A percentile compares a stretch with the other conserved stretches of the same genome.
phyloP scores from a whole-genome alignment of 306 rosid genomes.

The Trifolium repens region DNA sequence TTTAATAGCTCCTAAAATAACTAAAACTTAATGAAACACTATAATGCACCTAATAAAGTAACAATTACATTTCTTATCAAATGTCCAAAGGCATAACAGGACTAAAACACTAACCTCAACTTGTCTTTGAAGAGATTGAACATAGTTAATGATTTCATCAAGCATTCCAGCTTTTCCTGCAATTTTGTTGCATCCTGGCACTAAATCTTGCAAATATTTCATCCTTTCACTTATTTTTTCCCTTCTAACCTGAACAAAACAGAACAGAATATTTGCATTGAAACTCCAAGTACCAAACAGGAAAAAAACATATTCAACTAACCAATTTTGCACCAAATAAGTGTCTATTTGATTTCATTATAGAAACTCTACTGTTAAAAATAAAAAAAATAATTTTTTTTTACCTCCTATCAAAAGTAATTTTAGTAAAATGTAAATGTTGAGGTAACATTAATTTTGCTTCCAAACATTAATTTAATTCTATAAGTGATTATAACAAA shows the following conservation, averaged over 20 bases:
- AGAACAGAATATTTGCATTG: conserved; percentile 9
- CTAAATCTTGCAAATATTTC: conserved; percentile 95
- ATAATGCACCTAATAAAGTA: neutral
- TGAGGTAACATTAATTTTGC: neutral
- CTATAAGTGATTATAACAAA: too few relatives aligned
- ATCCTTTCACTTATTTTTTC: conserved; percentile 95
- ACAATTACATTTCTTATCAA: neutral
- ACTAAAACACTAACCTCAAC: conserved; percentile 73
- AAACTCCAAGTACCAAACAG: neutral
- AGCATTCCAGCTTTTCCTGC: conserved; percentile 99
- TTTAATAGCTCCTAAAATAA: neutral
- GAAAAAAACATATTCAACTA: neutral
- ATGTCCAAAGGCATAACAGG: neutral
- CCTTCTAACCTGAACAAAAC: conserved; percentile 73
- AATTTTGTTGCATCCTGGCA: conserved; percentile 96
- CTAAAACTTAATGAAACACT: conserved; percentile 13
- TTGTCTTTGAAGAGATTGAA: conserved; percentile 87
- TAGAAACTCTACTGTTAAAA: neutral
- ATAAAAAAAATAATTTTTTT: too few relatives aligned
- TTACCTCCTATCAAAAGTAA: neutral
- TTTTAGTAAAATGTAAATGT: neutral
- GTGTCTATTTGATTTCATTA: neutral
- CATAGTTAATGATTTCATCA: conserved; percentile 95
- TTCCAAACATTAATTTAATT: neutral
- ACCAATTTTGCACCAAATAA: neutral